Evolutionary conservation across 768 basidiomycete genomes (phyloP).

Genomic region (Leucocoprinus leucothites): DNA sequence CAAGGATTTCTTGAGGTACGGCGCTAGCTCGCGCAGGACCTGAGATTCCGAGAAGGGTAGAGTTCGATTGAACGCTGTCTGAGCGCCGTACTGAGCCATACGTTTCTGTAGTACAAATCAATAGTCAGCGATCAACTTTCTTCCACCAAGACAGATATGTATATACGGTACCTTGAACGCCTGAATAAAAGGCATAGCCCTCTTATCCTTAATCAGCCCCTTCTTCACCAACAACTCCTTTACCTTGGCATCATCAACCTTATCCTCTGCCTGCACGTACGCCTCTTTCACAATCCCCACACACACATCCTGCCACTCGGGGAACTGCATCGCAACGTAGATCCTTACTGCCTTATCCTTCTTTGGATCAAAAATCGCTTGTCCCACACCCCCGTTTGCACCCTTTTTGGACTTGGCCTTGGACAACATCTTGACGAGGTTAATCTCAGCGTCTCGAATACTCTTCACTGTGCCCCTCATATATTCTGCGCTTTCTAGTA

Average conservation of each 20-base stretch:
- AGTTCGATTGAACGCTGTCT: slow-evolving; percentile 77
- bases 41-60: slow-evolving; percentile 81
- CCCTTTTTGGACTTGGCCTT: slow-evolving; percentile 70
- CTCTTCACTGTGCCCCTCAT: slow-evolving; percentile 90
- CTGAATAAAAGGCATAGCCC: slow-evolving; percentile 92
- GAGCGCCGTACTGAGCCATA: slow-evolving; percentile 70
- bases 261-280: slow-evolving; percentile 52
- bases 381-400: slow-evolving; percentile 29
- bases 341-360: slow-evolving; percentile 81
- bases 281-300: slow-evolving; percentile 72
- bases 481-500: slow-evolving; percentile 76
- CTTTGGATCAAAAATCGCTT: slow-evolving; percentile 71
- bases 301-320: slow-evolving; percentile 89
- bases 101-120: slow-evolving; percentile 57
- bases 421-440: slow-evolving; percentile 72
- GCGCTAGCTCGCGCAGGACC: slow-evolving; percentile 65
- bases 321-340: slow-evolving; percentile 90
- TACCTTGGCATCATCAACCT: slow-evolving; percentile 82
- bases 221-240: slow-evolving; percentile 60
- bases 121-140: slow-evolving; percentile 1
- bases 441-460: slow-evolving; percentile 84
- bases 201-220: slow-evolving; percentile 94
- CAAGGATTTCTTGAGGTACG: slow-evolving; percentile 80
- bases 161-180: slow-evolving; percentile 72
- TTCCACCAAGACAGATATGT: not conserved